These are phyloP conservation scores for Dendrocalamus latiflorus DNA, from an alignment of 202 grass and related monocot genomes.

Conservation along the genomic window DNA sequence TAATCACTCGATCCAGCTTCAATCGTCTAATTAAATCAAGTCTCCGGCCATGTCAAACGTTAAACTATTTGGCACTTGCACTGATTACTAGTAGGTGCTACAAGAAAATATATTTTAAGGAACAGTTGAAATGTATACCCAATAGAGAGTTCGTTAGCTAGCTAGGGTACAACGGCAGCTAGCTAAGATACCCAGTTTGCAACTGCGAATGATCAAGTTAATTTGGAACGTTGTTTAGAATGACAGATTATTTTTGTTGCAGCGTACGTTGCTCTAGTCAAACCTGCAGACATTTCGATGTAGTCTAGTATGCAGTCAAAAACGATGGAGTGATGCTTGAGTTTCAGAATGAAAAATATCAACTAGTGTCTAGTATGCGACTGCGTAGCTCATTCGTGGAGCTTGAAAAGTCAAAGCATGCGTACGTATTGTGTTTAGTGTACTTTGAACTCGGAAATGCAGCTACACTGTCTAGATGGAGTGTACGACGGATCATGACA, in stretches of 20 bases:
- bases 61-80: neutral
- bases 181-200: neutral
- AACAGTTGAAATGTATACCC: neutral
- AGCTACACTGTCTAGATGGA: neutral
- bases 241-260: neutral
- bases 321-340: neutral
- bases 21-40: neutral
- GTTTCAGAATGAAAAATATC: neutral
- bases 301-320: neutral
- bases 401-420: slow-evolving; percentile 27
- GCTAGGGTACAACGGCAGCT: neutral
- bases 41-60: neutral
- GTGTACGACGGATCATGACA: slow-evolving; percentile 52
- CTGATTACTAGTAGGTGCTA: neutral
- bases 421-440: slow-evolving; percentile 36
- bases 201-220: neutral
- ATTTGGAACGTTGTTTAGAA: neutral
- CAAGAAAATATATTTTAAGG: neutral
- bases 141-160: neutral
- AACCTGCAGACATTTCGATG: neutral
- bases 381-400: neutral
- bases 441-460: slow-evolving; percentile 39
- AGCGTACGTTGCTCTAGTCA: neutral
- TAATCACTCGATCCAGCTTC: neutral
- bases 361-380: slow-evolving; percentile 3